phyloP scores from a whole-genome alignment of 2,329 filamentous ascomycete genomes.

The Plenodomus lindquistii region DNA sequence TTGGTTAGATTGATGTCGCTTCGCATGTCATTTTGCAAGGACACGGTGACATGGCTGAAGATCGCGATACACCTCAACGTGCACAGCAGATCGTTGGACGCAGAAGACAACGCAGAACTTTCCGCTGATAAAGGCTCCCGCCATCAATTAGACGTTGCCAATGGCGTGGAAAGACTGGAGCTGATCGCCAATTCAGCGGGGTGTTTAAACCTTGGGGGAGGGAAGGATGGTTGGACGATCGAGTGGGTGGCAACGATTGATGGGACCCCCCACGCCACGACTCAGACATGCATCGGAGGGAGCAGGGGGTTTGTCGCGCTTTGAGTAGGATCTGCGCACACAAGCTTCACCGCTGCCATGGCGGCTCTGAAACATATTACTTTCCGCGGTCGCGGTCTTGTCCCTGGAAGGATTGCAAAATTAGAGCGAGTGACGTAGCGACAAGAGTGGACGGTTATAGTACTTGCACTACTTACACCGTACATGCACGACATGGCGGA shows the following conservation, averaged over 20 bases:
- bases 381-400: neutral
- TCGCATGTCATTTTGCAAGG: neutral
- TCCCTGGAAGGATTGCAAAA: neutral
- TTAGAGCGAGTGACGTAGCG: neutral
- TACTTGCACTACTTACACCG: neutral
- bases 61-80: no score
- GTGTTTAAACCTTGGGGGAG: neutral
- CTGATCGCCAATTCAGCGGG: slow-evolving; percentile 1
- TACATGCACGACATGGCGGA: neutral
- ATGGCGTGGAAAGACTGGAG: neutral
- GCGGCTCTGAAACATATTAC: neutral
- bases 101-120: no score
- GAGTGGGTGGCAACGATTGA: neutral
- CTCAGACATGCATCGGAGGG: neutral
- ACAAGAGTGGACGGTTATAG: neutral
- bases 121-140: no score
- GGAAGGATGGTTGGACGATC: neutral
- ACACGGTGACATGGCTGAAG: no score
- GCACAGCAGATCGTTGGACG: neutral
- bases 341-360: neutral
- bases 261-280: slow-evolving; percentile 2
- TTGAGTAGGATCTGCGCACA: neutral
- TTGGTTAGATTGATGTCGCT: no score
- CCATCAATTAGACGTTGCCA: no score
- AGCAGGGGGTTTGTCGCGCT: neutral